Conservation (phyloP, 1,139 yeast genomes). For the Ogataea hybrid region DNA sequence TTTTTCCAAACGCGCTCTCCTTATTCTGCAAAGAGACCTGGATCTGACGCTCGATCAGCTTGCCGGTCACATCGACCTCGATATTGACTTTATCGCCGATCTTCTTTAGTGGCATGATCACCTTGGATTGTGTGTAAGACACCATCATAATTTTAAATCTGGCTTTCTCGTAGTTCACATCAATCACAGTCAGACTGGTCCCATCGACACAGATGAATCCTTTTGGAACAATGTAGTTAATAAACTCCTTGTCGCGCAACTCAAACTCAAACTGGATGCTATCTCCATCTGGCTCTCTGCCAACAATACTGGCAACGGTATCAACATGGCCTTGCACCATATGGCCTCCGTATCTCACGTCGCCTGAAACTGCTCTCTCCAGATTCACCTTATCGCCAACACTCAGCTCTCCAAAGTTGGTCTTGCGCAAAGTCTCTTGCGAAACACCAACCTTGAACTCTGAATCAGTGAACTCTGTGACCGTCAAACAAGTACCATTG, state of each 20-base stretch:
- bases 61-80: conserved; percentile 94
- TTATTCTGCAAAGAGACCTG: conserved; percentile 54
- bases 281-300: no score
- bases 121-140: conserved; percentile 84
- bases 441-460: conserved; percentile 86
- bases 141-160: conserved; percentile 88
- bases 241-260: no score
- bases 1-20: conserved; percentile 40
- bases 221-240: conserved; percentile 86
- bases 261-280: no score
- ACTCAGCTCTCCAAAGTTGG: conserved; percentile 64
- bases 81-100: conserved; percentile 73
- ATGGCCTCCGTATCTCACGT: no score
- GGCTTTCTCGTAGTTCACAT: conserved; percentile 55
- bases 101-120: conserved; percentile 63
- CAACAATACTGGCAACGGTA: no score
- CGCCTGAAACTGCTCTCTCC: no score
- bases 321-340: no score
- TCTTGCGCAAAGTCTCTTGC: conserved; percentile 85
- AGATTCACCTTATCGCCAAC: conserved; percentile 54
- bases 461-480: conserved; percentile 68
- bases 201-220: conserved; percentile 94
- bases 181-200: conserved; percentile 85
- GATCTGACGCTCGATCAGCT: conserved; percentile 85
- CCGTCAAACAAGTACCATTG: conserved; percentile 91